A percentile compares a stretch with the other conserved stretches of the same genome.
Evolutionary conservation across 1,284 basidiomycete species (phyloP).

Genomic region (Naganishia sp.): DNA sequence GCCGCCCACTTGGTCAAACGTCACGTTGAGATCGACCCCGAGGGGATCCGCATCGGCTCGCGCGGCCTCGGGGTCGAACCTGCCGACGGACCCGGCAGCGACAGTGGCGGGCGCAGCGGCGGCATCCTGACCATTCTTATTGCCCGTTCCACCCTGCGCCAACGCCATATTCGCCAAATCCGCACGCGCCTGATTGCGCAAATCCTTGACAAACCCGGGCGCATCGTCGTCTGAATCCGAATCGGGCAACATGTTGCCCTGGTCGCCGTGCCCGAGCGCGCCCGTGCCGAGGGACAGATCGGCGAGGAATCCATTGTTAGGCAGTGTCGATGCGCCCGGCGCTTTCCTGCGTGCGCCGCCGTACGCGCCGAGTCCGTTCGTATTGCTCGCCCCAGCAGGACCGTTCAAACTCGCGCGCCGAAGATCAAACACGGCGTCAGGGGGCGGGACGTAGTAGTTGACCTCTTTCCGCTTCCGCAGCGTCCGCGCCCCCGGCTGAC

Average conservation of each 20-base stretch:
- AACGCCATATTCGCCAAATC: slow-evolving; percentile 35
- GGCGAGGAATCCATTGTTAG: slow-evolving; percentile 29
- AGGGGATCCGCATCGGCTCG: slow-evolving; percentile 97
- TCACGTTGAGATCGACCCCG: slow-evolving; percentile 88
- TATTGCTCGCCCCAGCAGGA: slow-evolving; percentile 36
- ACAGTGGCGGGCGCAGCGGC: slow-evolving; percentile 55
- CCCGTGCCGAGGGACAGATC: slow-evolving; percentile 27
- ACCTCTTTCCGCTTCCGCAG: slow-evolving; percentile 48
- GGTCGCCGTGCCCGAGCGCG: slow-evolving; percentile 18
- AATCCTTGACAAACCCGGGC: slow-evolving; percentile 40
- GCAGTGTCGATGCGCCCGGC: slow-evolving; percentile 32
- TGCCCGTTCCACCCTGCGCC: slow-evolving; percentile 28
- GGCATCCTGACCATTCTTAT: slow-evolving; percentile 26
- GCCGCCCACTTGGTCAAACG: slow-evolving; percentile 97
- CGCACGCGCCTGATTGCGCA: slow-evolving; percentile 38
- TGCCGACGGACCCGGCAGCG: slow-evolving; percentile 60
- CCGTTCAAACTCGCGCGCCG: slow-evolving; percentile 31
- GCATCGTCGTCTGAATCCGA: slow-evolving; percentile 33
- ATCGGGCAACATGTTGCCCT: slow-evolving; percentile 21
- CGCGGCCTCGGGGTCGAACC: slow-evolving; percentile 57
- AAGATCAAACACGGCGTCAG: slow-evolving; percentile 19
- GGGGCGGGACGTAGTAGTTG: slow-evolving; percentile 35
- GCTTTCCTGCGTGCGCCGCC: slow-evolving; percentile 34
- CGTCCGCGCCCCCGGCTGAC: slow-evolving; percentile 38
- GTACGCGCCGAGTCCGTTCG: slow-evolving; percentile 44